A percentile compares a stretch with the other conserved stretches of the same genome.
phyloP scores from a whole-genome alignment of 495 filamentous ascomycete genomes.

The Podospora fimiseda region DNA sequence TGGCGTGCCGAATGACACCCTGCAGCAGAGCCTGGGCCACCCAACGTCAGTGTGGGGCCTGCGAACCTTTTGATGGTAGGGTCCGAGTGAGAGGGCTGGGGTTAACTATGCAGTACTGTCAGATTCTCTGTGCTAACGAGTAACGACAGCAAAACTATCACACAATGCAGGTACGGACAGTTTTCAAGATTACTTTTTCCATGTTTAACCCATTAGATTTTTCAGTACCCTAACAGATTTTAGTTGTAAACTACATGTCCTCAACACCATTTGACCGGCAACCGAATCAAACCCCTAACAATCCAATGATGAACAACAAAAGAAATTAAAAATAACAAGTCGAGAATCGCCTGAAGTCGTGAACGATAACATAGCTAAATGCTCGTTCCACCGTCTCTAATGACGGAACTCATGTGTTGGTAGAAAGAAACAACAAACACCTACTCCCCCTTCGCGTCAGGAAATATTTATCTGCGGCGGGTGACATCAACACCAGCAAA shows the following conservation, averaged over 20 bases:
- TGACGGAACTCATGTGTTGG: background rate
- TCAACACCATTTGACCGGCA: background rate
- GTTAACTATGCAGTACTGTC: no score
- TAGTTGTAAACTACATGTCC: background rate
- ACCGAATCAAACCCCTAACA: background rate
- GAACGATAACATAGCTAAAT: background rate
- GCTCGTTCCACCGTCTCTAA: background rate
- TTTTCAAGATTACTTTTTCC: background rate
- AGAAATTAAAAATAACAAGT: background rate
- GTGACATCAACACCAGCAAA: conserved; percentile 29
- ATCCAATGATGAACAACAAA: background rate
- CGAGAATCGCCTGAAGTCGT: background rate
- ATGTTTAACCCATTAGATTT: background rate
- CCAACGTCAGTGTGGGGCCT: conserved; percentile 1
- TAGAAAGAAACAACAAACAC: background rate
- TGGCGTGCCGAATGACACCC: no score
- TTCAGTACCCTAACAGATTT: background rate
- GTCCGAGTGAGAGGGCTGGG: background rate
- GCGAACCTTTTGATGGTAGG: background rate
- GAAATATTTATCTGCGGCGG: background rate
- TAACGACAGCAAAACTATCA: no score
- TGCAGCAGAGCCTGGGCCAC: background rate
- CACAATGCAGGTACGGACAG: no score
- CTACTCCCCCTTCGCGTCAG: background rate
- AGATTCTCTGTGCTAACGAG: no score